Conservation (phyloP, 2,329 filamentous ascomycete genomes). For the Rhynchosporium graminicola region DNA sequence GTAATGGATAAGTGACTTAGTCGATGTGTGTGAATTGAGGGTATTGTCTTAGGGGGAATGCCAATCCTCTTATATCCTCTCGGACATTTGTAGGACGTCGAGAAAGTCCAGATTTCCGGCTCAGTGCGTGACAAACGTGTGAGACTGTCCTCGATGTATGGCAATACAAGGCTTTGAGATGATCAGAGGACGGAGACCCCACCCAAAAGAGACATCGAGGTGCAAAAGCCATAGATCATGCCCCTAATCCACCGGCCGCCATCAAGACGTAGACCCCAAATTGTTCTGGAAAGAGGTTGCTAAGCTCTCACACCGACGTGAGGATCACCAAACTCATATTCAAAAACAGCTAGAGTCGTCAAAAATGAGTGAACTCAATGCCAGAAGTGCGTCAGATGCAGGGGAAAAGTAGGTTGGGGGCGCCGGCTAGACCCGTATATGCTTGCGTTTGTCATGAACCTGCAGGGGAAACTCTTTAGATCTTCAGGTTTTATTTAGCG, state of each 20-base stretch:
- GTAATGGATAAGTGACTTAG: not conserved
- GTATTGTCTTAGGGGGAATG: not conserved
- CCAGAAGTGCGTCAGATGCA: not conserved
- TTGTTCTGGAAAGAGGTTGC: not conserved
- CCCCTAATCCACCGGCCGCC: not conserved
- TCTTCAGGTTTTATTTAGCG: too few relatives aligned
- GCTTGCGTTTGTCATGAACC: constrained; percentile 6
- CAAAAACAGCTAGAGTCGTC: not conserved
- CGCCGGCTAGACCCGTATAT: constrained; percentile 7
- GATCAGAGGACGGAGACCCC: not conserved
- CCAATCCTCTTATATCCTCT: not conserved
- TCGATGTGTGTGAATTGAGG: not conserved
- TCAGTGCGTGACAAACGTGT: not conserved
- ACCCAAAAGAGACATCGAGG: not conserved
- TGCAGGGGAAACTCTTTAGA: not conserved
- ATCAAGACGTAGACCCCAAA: not conserved
- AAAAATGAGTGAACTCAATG: not conserved
- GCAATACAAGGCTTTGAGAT: not conserved
- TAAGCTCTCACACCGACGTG: not conserved
- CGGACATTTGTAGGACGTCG: too few relatives aligned
- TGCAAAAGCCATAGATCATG: not conserved
- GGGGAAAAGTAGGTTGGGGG: not conserved
- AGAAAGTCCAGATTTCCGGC: not conserved
- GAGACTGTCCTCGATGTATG: not conserved
- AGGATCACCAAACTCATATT: not conserved